Evolutionary conservation across 495 filamentous ascomycete genomes (phyloP).

Genomic region (Xylaria cubensis): DNA sequence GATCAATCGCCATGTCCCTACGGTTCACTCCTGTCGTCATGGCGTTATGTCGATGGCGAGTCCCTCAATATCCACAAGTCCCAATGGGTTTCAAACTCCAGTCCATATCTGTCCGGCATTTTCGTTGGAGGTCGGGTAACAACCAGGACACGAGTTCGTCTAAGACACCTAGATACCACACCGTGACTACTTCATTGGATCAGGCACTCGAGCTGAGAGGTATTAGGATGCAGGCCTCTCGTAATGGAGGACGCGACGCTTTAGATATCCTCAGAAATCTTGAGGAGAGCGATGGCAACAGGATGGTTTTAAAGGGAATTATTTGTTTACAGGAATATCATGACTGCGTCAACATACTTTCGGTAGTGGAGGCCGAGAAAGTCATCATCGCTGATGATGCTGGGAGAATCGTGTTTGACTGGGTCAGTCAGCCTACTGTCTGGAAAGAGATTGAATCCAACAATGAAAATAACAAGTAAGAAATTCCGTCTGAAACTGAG

Average conservation of each 20-base stretch:
- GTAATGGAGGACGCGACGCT: neutral
- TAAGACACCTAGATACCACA: neutral
- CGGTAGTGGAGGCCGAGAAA: neutral
- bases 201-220: neutral
- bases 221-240: neutral
- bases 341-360: neutral
- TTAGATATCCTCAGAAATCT: neutral
- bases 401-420: neutral
- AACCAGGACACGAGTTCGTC: neutral
- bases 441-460: constrained; percentile 1
- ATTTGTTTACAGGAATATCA: constrained; percentile 1
- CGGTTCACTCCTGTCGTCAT: too few relatives aligned
- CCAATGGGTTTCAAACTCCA: neutral
- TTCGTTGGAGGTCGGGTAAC: neutral
- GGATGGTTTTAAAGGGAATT: neutral
- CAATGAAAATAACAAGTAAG: neutral
- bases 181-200: neutral
- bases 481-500: neutral
- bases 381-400: neutral
- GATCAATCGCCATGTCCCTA: neutral
- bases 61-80: neutral
- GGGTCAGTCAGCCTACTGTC: neutral
- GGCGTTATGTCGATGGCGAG: neutral
- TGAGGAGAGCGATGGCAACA: neutral
- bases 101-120: neutral